Evolutionary conservation across 768 basidiomycete genomes (phyloP).

Genomic region (Dioszegia aurantiaca): DNA sequence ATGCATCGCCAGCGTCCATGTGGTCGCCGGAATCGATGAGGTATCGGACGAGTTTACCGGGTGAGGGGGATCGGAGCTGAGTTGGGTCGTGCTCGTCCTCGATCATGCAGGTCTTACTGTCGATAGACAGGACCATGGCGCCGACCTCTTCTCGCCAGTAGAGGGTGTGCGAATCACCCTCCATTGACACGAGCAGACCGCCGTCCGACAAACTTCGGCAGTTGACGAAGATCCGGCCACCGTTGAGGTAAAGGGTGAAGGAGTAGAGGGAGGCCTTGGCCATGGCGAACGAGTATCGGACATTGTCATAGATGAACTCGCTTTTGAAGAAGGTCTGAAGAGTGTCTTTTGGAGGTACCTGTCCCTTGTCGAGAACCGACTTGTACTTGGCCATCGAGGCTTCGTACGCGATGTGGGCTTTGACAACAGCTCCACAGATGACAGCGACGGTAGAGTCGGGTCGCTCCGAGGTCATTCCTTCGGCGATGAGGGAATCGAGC

Average conservation of each 20-base stretch:
- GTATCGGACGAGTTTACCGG: conserved; percentile 91
- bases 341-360: conserved; percentile 89
- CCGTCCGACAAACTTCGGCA: conserved; percentile 91
- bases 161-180: conserved; percentile 91
- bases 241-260: conserved; percentile 96
- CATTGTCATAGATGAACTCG: conserved; percentile 96
- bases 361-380: conserved; percentile 93
- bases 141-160: conserved; percentile 99
- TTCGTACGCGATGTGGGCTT: conserved; percentile 85
- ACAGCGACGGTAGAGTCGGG: conserved; percentile 90
- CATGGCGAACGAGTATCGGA: conserved; percentile 91
- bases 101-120: conserved; percentile 95
- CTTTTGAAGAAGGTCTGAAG: conserved; percentile 94
- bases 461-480: conserved; percentile 93
- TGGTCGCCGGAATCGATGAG: conserved; percentile 97
- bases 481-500: conserved; percentile 95
- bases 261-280: conserved; percentile 80
- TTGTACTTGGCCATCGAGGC: conserved; percentile 90
- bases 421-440: conserved; percentile 91
- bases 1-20: conserved; percentile 91
- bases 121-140: conserved; percentile 76
- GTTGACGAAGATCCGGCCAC: conserved; percentile 86
- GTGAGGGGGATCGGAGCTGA: conserved; percentile 89
- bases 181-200: conserved; percentile 83
- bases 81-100: conserved; percentile 99